Conservation (phyloP, 805 yeast genomes). For the Zygosaccharomyces lentus region DNA sequence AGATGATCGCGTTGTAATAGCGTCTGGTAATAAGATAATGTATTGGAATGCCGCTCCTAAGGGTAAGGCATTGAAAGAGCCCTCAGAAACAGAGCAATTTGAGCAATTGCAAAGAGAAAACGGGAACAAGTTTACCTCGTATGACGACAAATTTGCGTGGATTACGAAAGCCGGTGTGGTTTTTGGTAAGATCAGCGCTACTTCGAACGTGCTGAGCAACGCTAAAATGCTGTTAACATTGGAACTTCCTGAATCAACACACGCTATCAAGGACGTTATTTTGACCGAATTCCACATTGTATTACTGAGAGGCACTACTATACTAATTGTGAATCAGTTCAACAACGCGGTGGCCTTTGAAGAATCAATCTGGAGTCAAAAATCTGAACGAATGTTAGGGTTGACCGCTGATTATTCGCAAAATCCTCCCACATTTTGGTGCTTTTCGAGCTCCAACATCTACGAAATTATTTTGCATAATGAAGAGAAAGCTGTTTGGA, state of each 20-base stretch:
- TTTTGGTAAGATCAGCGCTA: conserved; percentile 36
- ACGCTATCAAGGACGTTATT: conserved; percentile 38
- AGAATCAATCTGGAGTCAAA: conserved; percentile 37
- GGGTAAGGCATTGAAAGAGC: conserved; percentile 22
- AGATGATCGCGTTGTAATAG: conserved; percentile 18
- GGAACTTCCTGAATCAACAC: conserved; percentile 38
- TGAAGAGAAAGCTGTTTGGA: conserved; percentile 77
- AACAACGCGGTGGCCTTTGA: conserved; percentile 45
- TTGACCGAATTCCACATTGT: conserved; percentile 55
- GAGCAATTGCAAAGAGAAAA: conserved; percentile 34
- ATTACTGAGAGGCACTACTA: conserved; percentile 41
- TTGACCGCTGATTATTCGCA: conserved; percentile 45
- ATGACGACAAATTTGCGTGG: conserved; percentile 40
- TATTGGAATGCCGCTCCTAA: conserved; percentile 19
- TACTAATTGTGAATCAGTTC: conserved; percentile 47
- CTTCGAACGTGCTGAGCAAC: conserved; percentile 29
- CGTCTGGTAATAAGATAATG: conserved; percentile 20
- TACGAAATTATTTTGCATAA: conserved; percentile 67
- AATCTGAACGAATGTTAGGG: conserved; percentile 41
- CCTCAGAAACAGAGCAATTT: conserved; percentile 38
- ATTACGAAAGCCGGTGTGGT: conserved; percentile 45
- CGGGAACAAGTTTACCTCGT: conserved; percentile 33
- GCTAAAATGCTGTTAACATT: conserved; percentile 39
- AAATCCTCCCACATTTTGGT: conserved; percentile 62
- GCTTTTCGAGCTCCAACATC: conserved; percentile 54